These are phyloP conservation scores for Coniochaeta sp. DNA, from an alignment of 2,329 filamentous ascomycete genomes.

Conservation along the genomic window DNA sequence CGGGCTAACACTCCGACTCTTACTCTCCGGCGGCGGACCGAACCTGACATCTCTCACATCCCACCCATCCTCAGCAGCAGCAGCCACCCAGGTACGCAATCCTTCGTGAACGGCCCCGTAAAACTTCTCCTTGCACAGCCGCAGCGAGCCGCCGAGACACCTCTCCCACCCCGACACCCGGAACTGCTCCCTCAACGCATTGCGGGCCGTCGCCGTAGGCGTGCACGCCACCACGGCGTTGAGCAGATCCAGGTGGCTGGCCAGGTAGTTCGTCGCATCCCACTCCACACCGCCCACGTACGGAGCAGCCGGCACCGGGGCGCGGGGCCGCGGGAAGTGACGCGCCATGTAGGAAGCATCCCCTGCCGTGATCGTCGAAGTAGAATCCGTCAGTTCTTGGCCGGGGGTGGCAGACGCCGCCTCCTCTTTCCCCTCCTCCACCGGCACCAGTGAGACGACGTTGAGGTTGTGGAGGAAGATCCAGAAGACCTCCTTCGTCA, in stretches of 20 bases:
- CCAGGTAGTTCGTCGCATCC: slow-evolving; percentile 96
- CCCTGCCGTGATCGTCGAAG: background rate
- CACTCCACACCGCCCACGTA: slow-evolving; percentile 97
- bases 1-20: slow-evolving; percentile 34
- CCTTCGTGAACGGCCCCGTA: slow-evolving; percentile 88
- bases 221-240: slow-evolving; percentile 85
- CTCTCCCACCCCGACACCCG: slow-evolving; percentile 86
- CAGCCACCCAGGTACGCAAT: slow-evolving; percentile 82
- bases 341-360: slow-evolving; percentile 47
- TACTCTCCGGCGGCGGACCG: slow-evolving; percentile 46
- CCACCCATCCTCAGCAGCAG: slow-evolving; percentile 83
- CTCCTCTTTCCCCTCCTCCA: background rate
- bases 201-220: slow-evolving; percentile 66
- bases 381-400: too few species aligned
- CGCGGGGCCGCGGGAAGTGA: slow-evolving; percentile 77
- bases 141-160: slow-evolving; percentile 73
- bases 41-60: slow-evolving; percentile 72
- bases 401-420: slow-evolving; percentile 2
- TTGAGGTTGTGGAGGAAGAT: slow-evolving; percentile 96
- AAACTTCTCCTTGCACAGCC: slow-evolving; percentile 96
- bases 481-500: slow-evolving; percentile 98
- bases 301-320: slow-evolving; percentile 86
- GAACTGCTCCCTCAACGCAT: slow-evolving; percentile 68
- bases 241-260: slow-evolving; percentile 83
- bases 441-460: slow-evolving; percentile 59